phyloP scores from a whole-genome alignment of 495 filamentous ascomycete genomes.

The Xylaria curta region DNA sequence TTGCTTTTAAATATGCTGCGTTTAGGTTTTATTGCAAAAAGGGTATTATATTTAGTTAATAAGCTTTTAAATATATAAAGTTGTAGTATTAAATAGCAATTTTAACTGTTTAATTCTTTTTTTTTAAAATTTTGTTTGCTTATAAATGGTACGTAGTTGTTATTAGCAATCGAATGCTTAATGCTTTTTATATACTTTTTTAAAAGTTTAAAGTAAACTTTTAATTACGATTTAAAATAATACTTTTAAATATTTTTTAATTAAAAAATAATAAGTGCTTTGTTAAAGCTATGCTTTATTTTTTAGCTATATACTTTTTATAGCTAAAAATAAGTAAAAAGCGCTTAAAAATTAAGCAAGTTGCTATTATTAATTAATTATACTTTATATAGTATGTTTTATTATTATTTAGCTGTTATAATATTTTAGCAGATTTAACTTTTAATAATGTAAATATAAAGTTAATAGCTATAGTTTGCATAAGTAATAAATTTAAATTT shows the following conservation, averaged over 20 bases:
- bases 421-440: background rate
- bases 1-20: background rate
- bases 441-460: background rate
- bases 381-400: background rate
- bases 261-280: background rate
- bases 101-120: background rate
- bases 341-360: background rate
- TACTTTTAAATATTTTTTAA: background rate
- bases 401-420: background rate
- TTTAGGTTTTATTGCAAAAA: background rate
- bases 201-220: conserved; percentile 2
- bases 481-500: background rate
- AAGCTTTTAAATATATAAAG: background rate
- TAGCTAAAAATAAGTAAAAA: background rate
- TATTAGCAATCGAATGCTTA: background rate
- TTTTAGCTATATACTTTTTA: background rate
- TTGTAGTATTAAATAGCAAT: background rate
- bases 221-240: background rate
- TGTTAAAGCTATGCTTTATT: background rate
- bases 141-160: background rate
- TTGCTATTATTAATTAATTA: background rate
- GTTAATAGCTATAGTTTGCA: background rate
- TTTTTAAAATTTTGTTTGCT: background rate
- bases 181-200: background rate
- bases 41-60: background rate